Base-by-base conservation (phyloP, 768 basidiomycete genomes). In the Mycena maculata region DNA sequence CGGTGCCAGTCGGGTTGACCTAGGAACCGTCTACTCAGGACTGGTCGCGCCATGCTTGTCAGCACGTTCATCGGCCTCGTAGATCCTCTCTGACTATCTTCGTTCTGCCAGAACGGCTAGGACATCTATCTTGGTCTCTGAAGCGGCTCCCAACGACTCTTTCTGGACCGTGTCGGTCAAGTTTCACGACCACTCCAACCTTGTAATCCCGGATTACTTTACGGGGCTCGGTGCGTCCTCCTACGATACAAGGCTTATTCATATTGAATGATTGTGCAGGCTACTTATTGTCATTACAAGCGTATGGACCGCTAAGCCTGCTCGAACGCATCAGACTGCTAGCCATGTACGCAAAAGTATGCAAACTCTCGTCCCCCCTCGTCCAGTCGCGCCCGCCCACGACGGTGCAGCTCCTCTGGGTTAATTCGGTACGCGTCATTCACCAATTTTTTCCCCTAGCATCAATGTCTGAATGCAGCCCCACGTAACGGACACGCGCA, bases 381-480 rank as follows among this genome's bases (percentile, higher is more conserved):
- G 66, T 67, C 3, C 50, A 57, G 28, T 67, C 66, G 4, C 66
- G 66, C n/a, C 44, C 66, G 47, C 66, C 66, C 20, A 67, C 66
- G 38, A 67, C 66, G 11, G 66, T 67, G 27, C 66, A 67, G 60
- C 33, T 62, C n/a, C 31, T 67, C 20, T 67, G 59, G 66, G 54
- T 50, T 18, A 48, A 60, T 28, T 54, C 65, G 22, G 65, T 67
- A 10, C 42, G 65, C 22, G 9, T 1, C 30, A 13, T 54, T 30
- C 49, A n/a, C 27, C 4, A 11, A 8, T 48, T 48, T 39, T 1
- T 15, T 6, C 13, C 11, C 16, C 22, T 50, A 30, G n/a, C 20
- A 42, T 23, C n/a, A 23, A 23, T 42, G 20, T n/a, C n/a, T n/a
- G 33, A 6, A 36, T 13, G 6, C 18, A 53, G 54, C 39, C 41